Conservation (phyloP, 106 monocot genomes). For the Allium cepa region DNA sequence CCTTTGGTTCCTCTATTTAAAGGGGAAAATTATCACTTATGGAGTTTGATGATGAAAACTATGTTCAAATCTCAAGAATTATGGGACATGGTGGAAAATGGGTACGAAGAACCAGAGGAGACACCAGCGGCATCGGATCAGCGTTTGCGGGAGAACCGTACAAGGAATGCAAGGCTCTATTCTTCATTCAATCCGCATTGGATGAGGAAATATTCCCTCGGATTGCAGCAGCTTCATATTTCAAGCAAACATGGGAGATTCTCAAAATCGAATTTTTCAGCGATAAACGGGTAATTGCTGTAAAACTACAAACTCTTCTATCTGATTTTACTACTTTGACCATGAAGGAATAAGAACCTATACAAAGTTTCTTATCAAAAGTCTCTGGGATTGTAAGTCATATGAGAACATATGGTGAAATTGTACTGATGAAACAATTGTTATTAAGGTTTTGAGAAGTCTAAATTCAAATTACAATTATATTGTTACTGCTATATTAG, state of each 20-base stretch:
- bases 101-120: neutral
- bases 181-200: constrained; percentile 2
- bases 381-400: no score
- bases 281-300: neutral
- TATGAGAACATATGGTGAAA: no score
- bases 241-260: neutral
- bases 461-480: no score
- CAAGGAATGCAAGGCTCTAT: constrained; percentile 1
- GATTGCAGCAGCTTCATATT: neutral
- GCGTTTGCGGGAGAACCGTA: neutral
- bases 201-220: neutral
- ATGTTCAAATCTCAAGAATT: constrained; percentile 1
- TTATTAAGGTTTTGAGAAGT: no score
- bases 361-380: no score
- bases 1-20: neutral
- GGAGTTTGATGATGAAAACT: neutral
- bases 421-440: no score
- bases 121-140: neutral
- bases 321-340: neutral
- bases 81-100: neutral
- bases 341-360: no score
- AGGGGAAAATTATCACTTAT: neutral
- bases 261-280: neutral
- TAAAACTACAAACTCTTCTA: neutral
- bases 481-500: no score